phyloP scores from a whole-genome alignment of 148 eudicot genomes.

The Rhododendron molle region DNA sequence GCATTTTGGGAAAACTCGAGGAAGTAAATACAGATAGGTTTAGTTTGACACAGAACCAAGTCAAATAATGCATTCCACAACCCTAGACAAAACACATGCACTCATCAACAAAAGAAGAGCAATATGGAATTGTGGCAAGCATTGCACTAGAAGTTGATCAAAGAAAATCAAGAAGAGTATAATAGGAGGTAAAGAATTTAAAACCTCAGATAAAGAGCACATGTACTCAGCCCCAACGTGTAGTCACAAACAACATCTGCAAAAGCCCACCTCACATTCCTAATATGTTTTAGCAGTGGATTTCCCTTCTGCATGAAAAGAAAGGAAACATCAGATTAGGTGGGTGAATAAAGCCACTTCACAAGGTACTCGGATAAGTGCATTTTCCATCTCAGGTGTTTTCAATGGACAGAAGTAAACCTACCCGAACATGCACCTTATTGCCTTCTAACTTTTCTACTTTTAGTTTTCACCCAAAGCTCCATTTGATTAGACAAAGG shows the following conservation, averaged over 20 bases:
- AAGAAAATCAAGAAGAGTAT: neutral
- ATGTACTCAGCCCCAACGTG: constrained; percentile 57
- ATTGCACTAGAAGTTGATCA: neutral
- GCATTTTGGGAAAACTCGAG: neutral
- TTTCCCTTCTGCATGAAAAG: constrained; percentile 78
- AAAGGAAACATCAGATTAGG: neutral
- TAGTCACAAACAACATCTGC: constrained; percentile 75
- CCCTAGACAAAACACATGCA: neutral
- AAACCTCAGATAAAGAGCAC: constrained; percentile 84
- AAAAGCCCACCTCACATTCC: constrained; percentile 89
- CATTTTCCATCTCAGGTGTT: neutral
- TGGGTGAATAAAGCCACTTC: neutral
- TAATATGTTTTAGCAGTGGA: constrained; percentile 86
- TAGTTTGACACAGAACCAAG: neutral
- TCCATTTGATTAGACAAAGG: neutral
- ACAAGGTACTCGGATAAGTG: neutral
- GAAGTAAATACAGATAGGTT: neutral
- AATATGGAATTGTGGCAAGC: neutral
- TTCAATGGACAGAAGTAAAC: neutral
- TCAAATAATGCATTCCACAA: neutral
- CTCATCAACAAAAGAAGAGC: neutral
- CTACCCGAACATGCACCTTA: neutral
- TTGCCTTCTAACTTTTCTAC: neutral
- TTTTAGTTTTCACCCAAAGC: neutral
- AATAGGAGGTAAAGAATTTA: constrained; percentile 1